These are phyloP conservation scores for Liriodendron chinense DNA, from an alignment of 164 flowering plant genomes.

Conservation along the genomic window DNA sequence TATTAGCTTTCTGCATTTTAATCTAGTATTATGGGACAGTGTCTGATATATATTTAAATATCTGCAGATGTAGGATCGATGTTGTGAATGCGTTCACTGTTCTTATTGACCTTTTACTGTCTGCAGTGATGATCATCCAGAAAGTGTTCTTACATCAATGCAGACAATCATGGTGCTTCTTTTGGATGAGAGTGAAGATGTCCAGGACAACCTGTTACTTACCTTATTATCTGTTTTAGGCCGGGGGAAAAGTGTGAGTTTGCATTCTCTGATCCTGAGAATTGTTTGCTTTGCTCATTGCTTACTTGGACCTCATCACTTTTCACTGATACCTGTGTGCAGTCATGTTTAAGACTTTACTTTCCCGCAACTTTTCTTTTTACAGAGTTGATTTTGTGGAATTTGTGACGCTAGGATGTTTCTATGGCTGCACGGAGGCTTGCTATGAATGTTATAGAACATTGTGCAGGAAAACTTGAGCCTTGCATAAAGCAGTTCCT, in stretches of 20 bases:
- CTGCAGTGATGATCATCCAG: slow-evolving; percentile 91
- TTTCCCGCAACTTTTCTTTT: slow-evolving; percentile 6
- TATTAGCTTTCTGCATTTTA: neutral
- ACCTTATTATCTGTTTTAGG: slow-evolving; percentile 66
- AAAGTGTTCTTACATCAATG: slow-evolving; percentile 75
- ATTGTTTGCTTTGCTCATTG: neutral
- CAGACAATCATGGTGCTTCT: slow-evolving; percentile 84
- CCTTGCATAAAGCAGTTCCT: slow-evolving; percentile 80
- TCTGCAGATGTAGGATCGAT: neutral
- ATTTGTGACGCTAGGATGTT: slow-evolving; percentile 47
- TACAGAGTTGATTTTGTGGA: slow-evolving; percentile 21
- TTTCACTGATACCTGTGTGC: slow-evolving; percentile 2
- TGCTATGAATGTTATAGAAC: slow-evolving; percentile 83
- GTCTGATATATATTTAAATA: neutral
- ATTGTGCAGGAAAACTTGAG: slow-evolving; percentile 82
- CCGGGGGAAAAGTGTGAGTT: slow-evolving; percentile 63
- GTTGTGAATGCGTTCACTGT: neutral
- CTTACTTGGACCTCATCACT: neutral
- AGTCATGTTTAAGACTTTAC: slow-evolving; percentile 7
- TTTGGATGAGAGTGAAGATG: slow-evolving; percentile 95
- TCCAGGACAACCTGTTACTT: slow-evolving; percentile 65
- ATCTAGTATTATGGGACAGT: neutral
- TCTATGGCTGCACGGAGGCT: slow-evolving; percentile 76
- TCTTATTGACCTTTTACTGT: slow-evolving; percentile 9
- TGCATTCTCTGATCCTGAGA: slow-evolving; percentile 3